Evolutionary conservation across 2,329 filamentous ascomycete species (phyloP).

Genomic region (Cercospora zeae-maydis): DNA sequence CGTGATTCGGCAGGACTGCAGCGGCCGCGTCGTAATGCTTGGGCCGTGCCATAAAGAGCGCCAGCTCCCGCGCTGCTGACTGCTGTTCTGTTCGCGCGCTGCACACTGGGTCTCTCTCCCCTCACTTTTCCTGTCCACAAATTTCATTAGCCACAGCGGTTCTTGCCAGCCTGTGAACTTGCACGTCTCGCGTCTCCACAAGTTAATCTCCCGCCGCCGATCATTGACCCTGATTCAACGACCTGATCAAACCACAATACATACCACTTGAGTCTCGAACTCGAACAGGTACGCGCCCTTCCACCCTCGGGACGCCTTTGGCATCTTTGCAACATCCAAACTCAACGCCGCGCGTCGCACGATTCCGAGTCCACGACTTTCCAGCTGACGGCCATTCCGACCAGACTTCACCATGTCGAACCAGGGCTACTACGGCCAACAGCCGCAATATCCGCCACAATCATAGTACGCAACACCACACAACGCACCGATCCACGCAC

Average conservation of each 20-base stretch:
- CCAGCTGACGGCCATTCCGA: background rate
- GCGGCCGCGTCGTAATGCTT: constrained; percentile 1
- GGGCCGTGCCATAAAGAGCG: background rate
- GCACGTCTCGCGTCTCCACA: background rate
- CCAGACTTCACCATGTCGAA: constrained; percentile 38
- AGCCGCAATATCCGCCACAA: constrained; percentile 28
- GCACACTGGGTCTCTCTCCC: background rate
- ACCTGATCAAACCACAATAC: background rate
- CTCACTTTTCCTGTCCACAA: background rate
- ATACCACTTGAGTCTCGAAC: background rate
- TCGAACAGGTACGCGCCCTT: background rate
- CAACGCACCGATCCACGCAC: background rate
- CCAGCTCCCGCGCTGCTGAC: background rate
- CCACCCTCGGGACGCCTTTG: background rate
- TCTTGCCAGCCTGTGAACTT: background rate
- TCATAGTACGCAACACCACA: constrained; percentile 1
- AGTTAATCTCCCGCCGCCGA: background rate
- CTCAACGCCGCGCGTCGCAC: background rate
- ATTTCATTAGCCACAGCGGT: background rate
- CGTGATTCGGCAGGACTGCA: background rate
- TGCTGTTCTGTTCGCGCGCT: background rate
- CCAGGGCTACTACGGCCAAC: constrained; percentile 42
- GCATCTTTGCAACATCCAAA: background rate
- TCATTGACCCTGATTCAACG: background rate
- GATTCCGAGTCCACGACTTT: background rate